Conservation (phyloP, 1,284 basidiomycete species). For the Athelia psychrophila region DNA sequence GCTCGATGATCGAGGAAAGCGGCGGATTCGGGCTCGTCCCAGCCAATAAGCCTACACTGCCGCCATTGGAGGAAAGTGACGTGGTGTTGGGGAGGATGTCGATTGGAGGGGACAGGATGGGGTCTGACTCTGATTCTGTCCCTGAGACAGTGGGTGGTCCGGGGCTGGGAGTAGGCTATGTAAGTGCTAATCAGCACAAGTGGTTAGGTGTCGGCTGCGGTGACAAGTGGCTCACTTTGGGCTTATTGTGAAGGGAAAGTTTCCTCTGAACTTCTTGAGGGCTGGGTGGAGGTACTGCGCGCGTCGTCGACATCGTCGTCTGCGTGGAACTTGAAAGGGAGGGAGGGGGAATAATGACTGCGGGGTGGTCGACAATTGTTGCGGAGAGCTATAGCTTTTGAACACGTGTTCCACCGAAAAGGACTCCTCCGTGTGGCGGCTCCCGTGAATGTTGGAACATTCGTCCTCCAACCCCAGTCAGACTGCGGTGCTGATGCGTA, state of each 20-base stretch:
- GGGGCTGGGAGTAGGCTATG: neutral
- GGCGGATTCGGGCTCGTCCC: slow-evolving; percentile 46
- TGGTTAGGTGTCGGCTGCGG: neutral
- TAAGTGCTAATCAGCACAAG: slow-evolving; percentile 2
- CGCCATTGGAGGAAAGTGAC: slow-evolving; percentile 29
- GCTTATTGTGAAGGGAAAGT: slow-evolving; percentile 71
- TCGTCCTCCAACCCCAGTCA: too few relatives aligned
- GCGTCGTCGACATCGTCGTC: slow-evolving; percentile 32
- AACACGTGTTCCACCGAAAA: too few relatives aligned
- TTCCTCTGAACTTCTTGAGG: slow-evolving; percentile 86
- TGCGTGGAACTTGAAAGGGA: too few relatives aligned
- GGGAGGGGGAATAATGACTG: too few relatives aligned
- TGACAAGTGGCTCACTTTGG: slow-evolving; percentile 33
- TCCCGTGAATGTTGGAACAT: too few relatives aligned
- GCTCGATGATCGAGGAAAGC: slow-evolving; percentile 73
- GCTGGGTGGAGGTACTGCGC: slow-evolving; percentile 72
- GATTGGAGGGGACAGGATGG: slow-evolving; percentile 45
- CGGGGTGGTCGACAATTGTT: too few relatives aligned
- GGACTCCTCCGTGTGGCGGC: too few relatives aligned
- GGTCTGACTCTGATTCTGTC: slow-evolving; percentile 84
- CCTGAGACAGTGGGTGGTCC: slow-evolving; percentile 57
- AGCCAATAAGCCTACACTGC: slow-evolving; percentile 27
- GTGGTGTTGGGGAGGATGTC: slow-evolving; percentile 39
- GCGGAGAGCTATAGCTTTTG: too few relatives aligned
- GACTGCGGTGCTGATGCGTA: too few relatives aligned